Percentiles rank a stretch among this genome's conserved stretches.
Conservation (phyloP, 495 filamentous ascomycete species). For the Penicillium crystallinum region DNA sequence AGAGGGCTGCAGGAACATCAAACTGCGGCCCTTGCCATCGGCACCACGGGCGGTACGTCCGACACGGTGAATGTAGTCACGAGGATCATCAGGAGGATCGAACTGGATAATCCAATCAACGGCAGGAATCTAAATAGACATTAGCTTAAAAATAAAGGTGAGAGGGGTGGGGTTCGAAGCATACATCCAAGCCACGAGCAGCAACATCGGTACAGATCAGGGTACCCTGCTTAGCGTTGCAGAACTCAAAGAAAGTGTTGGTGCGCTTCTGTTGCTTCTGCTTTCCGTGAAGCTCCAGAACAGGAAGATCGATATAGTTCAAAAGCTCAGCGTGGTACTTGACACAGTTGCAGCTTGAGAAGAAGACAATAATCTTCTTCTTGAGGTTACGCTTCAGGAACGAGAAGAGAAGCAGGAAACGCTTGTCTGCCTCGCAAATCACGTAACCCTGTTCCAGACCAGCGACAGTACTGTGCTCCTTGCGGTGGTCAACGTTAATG, state of each 20-base stretch:
- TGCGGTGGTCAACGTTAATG: slow-evolving; percentile 82
- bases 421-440: slow-evolving; percentile 84
- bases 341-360: slow-evolving; percentile 88
- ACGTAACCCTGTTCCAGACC: slow-evolving; percentile 95
- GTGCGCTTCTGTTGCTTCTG: slow-evolving; percentile 97
- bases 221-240: slow-evolving; percentile 84
- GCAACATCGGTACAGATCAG: slow-evolving; percentile 97
- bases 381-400: slow-evolving; percentile 87
- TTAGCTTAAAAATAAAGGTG: slow-evolving; percentile 1
- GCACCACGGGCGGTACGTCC: slow-evolving; percentile 88
- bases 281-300: slow-evolving; percentile 74
- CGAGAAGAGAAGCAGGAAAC: slow-evolving; percentile 90
- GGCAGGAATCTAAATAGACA: slow-evolving; percentile 60
- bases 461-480: slow-evolving; percentile 81
- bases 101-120: slow-evolving; percentile 97
- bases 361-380: slow-evolving; percentile 98
- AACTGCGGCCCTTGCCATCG: slow-evolving; percentile 72
- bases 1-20: slow-evolving; percentile 88
- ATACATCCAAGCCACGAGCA: slow-evolving; percentile 82
- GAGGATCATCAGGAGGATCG: slow-evolving; percentile 85
- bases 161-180: slow-evolving; percentile 12
- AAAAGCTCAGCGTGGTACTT: slow-evolving; percentile 92
- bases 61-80: slow-evolving; percentile 95
- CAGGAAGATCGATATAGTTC: slow-evolving; percentile 93
- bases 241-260: slow-evolving; percentile 97